Percentiles rank a stretch among this genome's conserved stretches.
Evolutionary conservation across 2,329 filamentous ascomycete species (phyloP).

Genomic region (Phialophora chinensis): DNA sequence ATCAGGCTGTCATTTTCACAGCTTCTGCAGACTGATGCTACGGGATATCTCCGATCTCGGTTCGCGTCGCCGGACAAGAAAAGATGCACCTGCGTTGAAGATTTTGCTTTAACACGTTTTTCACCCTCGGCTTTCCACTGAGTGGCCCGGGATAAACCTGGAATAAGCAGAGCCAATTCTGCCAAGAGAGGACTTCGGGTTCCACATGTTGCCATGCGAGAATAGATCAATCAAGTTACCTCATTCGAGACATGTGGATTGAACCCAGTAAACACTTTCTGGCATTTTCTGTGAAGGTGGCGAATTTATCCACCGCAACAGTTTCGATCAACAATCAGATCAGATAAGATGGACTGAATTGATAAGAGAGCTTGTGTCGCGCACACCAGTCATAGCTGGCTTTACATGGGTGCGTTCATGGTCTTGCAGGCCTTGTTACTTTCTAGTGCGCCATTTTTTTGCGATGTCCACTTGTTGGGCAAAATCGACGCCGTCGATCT

Average conservation of each 20-base stretch:
- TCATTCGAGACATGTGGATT: background rate
- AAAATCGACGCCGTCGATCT: no score
- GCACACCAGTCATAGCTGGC: background rate
- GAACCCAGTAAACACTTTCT: background rate
- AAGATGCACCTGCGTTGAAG: background rate
- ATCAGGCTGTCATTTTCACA: background rate
- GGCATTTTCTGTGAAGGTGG: background rate
- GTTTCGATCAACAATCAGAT: background rate
- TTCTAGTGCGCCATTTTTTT: background rate
- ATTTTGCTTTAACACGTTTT: background rate
- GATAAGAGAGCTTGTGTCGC: background rate
- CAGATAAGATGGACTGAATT: background rate
- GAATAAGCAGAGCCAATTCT: background rate
- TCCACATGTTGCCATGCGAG: background rate
- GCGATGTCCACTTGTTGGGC: background rate
- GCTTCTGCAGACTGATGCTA: background rate
- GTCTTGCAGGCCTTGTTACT: background rate
- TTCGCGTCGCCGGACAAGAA: background rate
- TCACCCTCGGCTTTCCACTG: background rate
- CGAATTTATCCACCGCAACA: background rate
- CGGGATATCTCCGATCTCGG: background rate
- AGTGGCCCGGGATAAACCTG: background rate
- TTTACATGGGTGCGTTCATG: background rate
- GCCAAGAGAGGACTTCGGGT: background rate
- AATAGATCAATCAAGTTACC: no score